A percentile compares a stretch with the other conserved stretches of the same genome.
These are phyloP conservation scores for Spizellomyces sp. DNA, from an alignment of 192 early-diverging fungal genomes.

Conservation along the genomic window DNA sequence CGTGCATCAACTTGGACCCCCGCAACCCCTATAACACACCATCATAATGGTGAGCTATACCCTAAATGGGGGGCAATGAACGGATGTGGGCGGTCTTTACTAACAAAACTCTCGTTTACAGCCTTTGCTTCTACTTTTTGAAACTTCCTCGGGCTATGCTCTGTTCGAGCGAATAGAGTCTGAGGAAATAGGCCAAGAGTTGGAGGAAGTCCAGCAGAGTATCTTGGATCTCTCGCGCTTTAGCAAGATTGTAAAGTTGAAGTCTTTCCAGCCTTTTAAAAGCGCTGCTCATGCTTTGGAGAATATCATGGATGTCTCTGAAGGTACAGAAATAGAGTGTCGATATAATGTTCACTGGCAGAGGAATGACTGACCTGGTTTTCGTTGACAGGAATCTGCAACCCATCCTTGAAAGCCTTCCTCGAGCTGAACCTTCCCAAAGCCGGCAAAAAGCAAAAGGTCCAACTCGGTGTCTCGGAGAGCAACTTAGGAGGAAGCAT, in stretches of 20 bases:
- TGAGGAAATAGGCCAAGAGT: conserved; percentile 95
- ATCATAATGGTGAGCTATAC: too few species aligned
- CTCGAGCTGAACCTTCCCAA: conserved; percentile 93
- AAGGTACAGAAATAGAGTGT: conserved; percentile 64
- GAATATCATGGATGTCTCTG: conserved; percentile 97
- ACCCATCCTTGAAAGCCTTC: conserved; percentile 86
- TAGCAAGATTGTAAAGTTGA: conserved; percentile 86
- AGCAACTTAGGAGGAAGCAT: conserved; percentile 80
- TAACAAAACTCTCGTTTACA: not conserved
- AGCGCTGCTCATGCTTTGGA: conserved; percentile 95
- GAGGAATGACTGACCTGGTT: not conserved
- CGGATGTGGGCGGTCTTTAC: not conserved
- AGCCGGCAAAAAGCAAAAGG: conserved; percentile 68
- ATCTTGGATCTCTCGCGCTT: conserved; percentile 87
- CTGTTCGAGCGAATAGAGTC: conserved; percentile 91
- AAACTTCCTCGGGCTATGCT: conserved; percentile 95
- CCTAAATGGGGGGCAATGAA: not conserved
- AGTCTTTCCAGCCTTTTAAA: conserved; percentile 97
- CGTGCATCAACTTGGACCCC: too few species aligned
- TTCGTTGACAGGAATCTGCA: conserved; percentile 71
- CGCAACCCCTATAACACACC: too few species aligned
- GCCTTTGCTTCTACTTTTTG: conserved; percentile 74
- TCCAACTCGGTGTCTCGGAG: conserved; percentile 85
- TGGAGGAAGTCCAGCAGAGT: conserved; percentile 82
- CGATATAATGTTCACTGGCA: not conserved